Conservation (phyloP, 805 yeast species). For the Candida argentea region DNA sequence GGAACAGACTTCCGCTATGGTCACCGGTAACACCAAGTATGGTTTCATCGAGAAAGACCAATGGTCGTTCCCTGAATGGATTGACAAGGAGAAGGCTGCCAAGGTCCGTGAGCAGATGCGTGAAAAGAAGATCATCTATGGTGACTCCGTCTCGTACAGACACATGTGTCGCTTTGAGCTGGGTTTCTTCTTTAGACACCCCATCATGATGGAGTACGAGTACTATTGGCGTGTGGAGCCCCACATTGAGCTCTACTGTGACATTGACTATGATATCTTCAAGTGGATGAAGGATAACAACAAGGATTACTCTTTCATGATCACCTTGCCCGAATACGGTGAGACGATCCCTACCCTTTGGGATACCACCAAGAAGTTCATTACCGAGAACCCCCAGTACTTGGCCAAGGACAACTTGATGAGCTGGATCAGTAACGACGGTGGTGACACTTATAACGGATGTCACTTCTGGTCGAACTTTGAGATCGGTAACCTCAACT, state of each 20-base stretch:
- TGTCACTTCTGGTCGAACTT: constrained; percentile 93
- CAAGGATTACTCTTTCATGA: constrained; percentile 82
- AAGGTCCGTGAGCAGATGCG: constrained; percentile 49
- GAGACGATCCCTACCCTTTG: constrained; percentile 84
- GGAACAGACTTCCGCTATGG: constrained; percentile 50
- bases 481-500: constrained; percentile 64
- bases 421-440: constrained; percentile 61
- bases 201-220: constrained; percentile 62
- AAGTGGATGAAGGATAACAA: constrained; percentile 62
- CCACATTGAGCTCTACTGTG: constrained; percentile 70
- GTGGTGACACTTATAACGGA: constrained; percentile 60
- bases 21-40: constrained; percentile 68
- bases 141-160: constrained; percentile 66
- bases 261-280: constrained; percentile 81
- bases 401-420: constrained; percentile 55
- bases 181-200: constrained; percentile 81
- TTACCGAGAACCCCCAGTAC: constrained; percentile 48
- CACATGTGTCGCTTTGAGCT: constrained; percentile 92
- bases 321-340: constrained; percentile 70
- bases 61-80: constrained; percentile 83
- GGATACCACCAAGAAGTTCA: constrained; percentile 63
- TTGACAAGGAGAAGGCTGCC: constrained; percentile 66
- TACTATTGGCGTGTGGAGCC: constrained; percentile 97
- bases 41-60: constrained; percentile 77
- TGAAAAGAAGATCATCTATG: constrained; percentile 53